A percentile compares a stretch with the other conserved stretches of the same genome.
These are phyloP conservation scores for Pichia paraexigua DNA, from an alignment of 805 yeast genomes.

Conservation along the genomic window DNA sequence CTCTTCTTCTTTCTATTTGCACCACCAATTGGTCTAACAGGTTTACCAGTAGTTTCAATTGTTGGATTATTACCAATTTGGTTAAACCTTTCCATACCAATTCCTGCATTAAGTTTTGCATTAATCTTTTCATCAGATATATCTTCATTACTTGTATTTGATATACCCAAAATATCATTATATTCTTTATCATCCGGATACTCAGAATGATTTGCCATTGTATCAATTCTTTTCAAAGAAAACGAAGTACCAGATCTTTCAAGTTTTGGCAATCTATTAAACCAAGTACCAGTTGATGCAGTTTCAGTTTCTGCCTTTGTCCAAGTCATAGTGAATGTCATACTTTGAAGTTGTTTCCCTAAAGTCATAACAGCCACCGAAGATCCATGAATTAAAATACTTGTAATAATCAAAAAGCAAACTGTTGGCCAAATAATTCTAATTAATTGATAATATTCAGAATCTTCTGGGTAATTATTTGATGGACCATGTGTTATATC, in stretches of 20 bases:
- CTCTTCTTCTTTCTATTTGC: constrained; percentile 51
- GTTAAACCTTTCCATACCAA: constrained; percentile 10
- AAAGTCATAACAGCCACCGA: constrained; percentile 52
- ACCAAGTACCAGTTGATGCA: constrained; percentile 78
- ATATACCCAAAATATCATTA: not conserved
- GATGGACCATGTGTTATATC: constrained; percentile 30
- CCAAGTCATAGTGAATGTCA: constrained; percentile 87
- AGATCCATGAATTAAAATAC: constrained; percentile 55
- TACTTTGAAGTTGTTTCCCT: constrained; percentile 83
- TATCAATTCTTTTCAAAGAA: constrained; percentile 78
- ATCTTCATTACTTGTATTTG: constrained; percentile 10
- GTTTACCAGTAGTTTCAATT: constrained; percentile 27
- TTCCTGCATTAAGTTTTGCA: constrained; percentile 18
- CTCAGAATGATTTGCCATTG: constrained; percentile 27
- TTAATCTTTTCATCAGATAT: constrained; percentile 13
- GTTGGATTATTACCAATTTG: constrained; percentile 4
- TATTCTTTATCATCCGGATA: constrained; percentile 1
- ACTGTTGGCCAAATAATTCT: constrained; percentile 43
- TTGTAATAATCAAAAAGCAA: constrained; percentile 43
- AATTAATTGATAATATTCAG: constrained; percentile 25
- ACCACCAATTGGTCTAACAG: constrained; percentile 69
- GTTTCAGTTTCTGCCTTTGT: constrained; percentile 56
- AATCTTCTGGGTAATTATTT: constrained; percentile 22
- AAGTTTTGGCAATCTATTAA: constrained; percentile 74
- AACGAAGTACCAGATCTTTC: constrained; percentile 67